Conservation (phyloP, 2,329 filamentous ascomycete species). For the Neofusicoccum kwambonambiense region DNA sequence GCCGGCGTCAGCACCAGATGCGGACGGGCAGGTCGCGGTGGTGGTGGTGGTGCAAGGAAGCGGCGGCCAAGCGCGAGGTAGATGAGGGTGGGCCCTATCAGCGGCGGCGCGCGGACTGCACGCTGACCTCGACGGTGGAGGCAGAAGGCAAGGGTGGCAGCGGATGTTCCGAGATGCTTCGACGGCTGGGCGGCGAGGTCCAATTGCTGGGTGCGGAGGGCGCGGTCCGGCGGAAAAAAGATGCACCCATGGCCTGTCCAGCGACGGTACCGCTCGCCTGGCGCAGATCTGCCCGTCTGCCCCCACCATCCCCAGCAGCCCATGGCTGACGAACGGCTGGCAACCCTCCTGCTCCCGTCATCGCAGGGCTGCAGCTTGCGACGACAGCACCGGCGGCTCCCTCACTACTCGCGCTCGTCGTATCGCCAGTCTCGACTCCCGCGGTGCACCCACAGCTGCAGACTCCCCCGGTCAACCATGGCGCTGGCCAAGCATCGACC, state of each 20-base stretch:
- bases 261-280: background rate
- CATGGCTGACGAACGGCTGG: no score
- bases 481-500: no score
- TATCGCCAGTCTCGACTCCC: no score
- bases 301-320: no score
- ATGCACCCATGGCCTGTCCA: background rate
- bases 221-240: background rate
- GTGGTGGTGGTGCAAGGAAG: background rate
- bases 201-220: background rate
- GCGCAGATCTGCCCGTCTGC: background rate
- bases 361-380: no score
- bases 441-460: no score
- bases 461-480: no score
- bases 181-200: background rate
- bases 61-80: background rate
- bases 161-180: background rate
- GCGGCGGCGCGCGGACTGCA: background rate
- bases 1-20: slow-evolving; percentile 2
- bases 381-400: no score
- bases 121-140: no score
- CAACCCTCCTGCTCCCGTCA: no score
- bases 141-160: background rate
- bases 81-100: background rate
- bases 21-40: background rate
- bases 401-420: no score